Percentiles rank a stretch among this genome's conserved stretches.
Conservation (phyloP, 2,329 filamentous ascomycete genomes). For the Sporothrix protearum region DNA sequence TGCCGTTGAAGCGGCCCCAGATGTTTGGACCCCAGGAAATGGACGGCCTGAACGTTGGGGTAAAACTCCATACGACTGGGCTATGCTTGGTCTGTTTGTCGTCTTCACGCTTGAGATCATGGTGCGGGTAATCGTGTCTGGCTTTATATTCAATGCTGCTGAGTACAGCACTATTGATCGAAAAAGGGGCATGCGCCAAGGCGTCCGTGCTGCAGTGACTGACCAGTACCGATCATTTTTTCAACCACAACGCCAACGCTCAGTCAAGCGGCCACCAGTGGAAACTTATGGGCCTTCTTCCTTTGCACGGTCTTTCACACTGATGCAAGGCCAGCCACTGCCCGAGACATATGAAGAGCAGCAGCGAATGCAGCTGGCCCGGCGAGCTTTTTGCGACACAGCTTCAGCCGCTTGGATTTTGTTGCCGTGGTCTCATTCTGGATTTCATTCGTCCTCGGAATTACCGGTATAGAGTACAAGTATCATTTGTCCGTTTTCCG, state of each 20-base stretch:
- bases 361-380: slow-evolving; percentile 79
- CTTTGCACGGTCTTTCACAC: slow-evolving; percentile 73
- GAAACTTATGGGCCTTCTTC: slow-evolving; percentile 55
- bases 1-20: slow-evolving; percentile 72
- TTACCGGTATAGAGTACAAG: slow-evolving; percentile 63
- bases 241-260: slow-evolving; percentile 71
- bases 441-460: slow-evolving; percentile 75
- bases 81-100: slow-evolving; percentile 75
- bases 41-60: slow-evolving; percentile 65
- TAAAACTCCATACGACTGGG: slow-evolving; percentile 67
- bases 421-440: slow-evolving; percentile 92
- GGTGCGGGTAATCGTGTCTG: slow-evolving; percentile 85
- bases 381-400: slow-evolving; percentile 86
- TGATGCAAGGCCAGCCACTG: slow-evolving; percentile 60
- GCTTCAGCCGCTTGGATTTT: slow-evolving; percentile 94
- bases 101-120: slow-evolving; percentile 86
- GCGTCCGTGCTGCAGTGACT: slow-evolving; percentile 67
- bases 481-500: slow-evolving; percentile 84
- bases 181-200: slow-evolving; percentile 67
- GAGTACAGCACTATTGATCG: slow-evolving; percentile 91
- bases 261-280: slow-evolving; percentile 52
- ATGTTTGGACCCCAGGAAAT: slow-evolving; percentile 63
- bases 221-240: slow-evolving; percentile 78
- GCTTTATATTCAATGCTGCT: slow-evolving; percentile 81
- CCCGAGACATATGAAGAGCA: slow-evolving; percentile 68